Evolutionary conservation across 306 rosid species (phyloP).

Genomic region (Mucuna pruriens): DNA sequence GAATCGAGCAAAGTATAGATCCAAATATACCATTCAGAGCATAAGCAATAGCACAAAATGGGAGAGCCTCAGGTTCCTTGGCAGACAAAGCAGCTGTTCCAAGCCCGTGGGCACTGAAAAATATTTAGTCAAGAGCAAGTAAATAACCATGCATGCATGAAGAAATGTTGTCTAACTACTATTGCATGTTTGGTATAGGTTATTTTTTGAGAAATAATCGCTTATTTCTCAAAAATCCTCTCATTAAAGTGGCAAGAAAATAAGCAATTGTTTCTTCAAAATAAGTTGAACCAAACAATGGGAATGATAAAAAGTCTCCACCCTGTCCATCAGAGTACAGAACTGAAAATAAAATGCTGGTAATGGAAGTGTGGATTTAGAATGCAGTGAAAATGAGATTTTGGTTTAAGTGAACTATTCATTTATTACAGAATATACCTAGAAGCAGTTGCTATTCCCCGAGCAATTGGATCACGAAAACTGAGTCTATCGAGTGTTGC

Average conservation of each 20-base stretch:
- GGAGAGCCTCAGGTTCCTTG: slow-evolving; percentile 98
- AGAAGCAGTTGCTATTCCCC: slow-evolving; percentile 98
- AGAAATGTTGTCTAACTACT: background rate
- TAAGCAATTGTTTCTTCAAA: background rate
- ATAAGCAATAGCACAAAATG: slow-evolving; percentile 95
- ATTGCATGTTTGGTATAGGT: background rate
- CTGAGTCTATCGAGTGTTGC: slow-evolving; percentile 75
- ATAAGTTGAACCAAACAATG: background rate
- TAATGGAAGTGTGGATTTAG: slow-evolving; percentile 1
- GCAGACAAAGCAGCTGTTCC: slow-evolving; percentile 97
- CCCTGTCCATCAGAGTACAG: background rate
- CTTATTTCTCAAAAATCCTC: background rate
- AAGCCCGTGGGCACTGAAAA: slow-evolving; percentile 85
- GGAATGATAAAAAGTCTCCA: background rate
- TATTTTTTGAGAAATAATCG: background rate
- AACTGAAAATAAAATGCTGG: background rate
- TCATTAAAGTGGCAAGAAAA: background rate
- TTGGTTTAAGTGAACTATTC: background rate
- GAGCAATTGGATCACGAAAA: slow-evolving; percentile 89
- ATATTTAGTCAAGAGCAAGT: slow-evolving; percentile 19
- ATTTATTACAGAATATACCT: slow-evolving; percentile 55
- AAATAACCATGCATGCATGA: slow-evolving; percentile 6
- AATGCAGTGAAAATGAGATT: background rate
- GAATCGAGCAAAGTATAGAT: slow-evolving; percentile 83
- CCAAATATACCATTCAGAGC: slow-evolving; percentile 94